Base-by-base conservation (phyloP, 2,329 filamentous ascomycete species). In the Arthrocladium fulminans region DNA sequence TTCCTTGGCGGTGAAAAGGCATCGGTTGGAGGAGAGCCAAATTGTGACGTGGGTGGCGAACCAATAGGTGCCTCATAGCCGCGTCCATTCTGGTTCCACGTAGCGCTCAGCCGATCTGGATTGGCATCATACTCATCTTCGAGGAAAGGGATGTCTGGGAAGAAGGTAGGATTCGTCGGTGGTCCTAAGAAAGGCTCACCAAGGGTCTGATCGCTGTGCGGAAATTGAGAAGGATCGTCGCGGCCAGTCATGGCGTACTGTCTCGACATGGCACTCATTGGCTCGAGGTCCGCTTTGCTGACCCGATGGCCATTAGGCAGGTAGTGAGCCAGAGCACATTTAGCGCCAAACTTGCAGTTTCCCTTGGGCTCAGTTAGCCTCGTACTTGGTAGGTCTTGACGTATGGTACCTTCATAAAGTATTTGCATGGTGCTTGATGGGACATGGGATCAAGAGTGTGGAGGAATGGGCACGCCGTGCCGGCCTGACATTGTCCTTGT, bases 311-410 rank as follows among this genome's bases (percentile, higher is more conserved):
- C 92, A 67, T 97, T 89, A 58, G 89, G 88, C 42, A 96, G 82
- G 61, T 97, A 85, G 68, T 98, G 92, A 56, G 94, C 87, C 63
- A 97, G 87, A 62, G 90, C 90, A 74, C 92, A 98, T 70, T 97
- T 97, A 55, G 88, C 86, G 54, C 92, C 92, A 66, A 97, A 98
- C 68, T 97, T 97, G 81, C 92, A 98, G 69, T 96, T 96, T 58
- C 92, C 92, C 88, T 96, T 40, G 46, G 49, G 45, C 43, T 60
- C 55, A 59, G 62, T 62, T 51, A 58, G 53, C 47, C n/a, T 29
- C 3, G 17, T 38, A 35, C 19, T 10, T 30, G 20, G 35, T 46
- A 8, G 19, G 29, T 12, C 19, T 27, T 46, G 24, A 27, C 29
- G 9, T 20, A 13, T 17, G 10, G 37, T 73, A 94, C 88, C 83